phyloP scores from a whole-genome alignment of 306 rosid species.

The Styphnolobium japonicum region DNA sequence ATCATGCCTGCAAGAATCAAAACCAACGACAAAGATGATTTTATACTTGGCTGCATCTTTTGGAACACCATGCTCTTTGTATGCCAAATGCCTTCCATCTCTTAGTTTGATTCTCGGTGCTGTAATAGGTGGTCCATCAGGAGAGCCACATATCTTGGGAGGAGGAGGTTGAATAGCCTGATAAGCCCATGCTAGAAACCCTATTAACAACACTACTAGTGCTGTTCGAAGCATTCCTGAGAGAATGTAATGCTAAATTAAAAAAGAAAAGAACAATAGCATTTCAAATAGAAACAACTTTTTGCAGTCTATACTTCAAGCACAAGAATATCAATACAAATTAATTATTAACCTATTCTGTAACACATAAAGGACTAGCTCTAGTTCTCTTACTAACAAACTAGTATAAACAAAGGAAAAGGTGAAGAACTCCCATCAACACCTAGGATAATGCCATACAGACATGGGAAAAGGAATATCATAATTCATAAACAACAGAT shows the following conservation, averaged over 20 bases:
- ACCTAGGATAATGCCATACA: background rate
- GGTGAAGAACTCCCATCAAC: background rate
- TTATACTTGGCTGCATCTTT: conserved; percentile 67
- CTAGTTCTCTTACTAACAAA: background rate
- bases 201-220: conserved; percentile 50
- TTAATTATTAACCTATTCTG: background rate
- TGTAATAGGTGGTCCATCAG: conserved; percentile 71
- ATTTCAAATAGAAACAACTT: background rate
- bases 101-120: conserved; percentile 72
- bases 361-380: background rate
- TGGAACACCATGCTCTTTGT: conserved; percentile 73
- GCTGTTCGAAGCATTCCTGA: conserved; percentile 65
- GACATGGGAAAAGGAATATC: background rate
- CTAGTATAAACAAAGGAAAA: background rate
- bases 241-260: conserved; percentile 15
- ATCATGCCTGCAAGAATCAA: conserved; percentile 66
- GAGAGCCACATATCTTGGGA: conserved; percentile 71
- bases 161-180: conserved; percentile 76
- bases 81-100: conserved; percentile 89
- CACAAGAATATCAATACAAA: background rate
- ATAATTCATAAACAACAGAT: background rate
- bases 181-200: conserved; percentile 74
- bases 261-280: background rate
- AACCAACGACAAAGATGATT: conserved; percentile 60
- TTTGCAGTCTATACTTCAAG: background rate